These are phyloP conservation scores for Coniferiporia weirii DNA, from an alignment of 1,284 basidiomycete species.

Conservation along the genomic window DNA sequence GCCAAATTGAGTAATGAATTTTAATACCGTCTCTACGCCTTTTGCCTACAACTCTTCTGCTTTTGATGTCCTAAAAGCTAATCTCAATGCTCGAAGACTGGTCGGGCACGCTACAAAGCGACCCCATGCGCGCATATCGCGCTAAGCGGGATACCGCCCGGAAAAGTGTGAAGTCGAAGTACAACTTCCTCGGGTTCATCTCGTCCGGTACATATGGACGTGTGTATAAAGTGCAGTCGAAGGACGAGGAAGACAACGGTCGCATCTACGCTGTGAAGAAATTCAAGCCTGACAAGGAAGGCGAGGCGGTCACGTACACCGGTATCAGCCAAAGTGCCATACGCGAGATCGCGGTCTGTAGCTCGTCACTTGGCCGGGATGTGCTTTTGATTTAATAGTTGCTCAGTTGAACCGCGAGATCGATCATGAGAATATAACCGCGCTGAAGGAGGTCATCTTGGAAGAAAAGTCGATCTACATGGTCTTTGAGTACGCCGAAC, in stretches of 20 bases:
- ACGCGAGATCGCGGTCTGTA: slow-evolving; percentile 86
- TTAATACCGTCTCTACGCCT: too few relatives aligned
- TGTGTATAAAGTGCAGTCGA: slow-evolving; percentile 92
- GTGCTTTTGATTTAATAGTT: not conserved
- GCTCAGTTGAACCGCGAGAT: slow-evolving; percentile 88
- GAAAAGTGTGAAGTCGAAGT: slow-evolving; percentile 70
- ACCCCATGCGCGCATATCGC: slow-evolving; percentile 84
- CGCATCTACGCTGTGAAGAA: slow-evolving; percentile 95
- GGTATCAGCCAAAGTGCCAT: slow-evolving; percentile 98
- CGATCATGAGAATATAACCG: slow-evolving; percentile 87
- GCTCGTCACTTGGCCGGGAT: not conserved
- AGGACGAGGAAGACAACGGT: slow-evolving; percentile 53
- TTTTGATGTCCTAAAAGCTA: not conserved
- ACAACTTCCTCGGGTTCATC: slow-evolving; percentile 94
- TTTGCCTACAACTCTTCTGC: not conserved
- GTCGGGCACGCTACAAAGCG: slow-evolving; percentile 40
- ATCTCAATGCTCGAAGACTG: slow-evolving; percentile 31
- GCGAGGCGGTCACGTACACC: slow-evolving; percentile 88
- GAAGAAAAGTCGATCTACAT: slow-evolving; percentile 99
- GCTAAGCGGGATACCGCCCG: slow-evolving; percentile 68
- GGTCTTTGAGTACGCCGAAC: slow-evolving; percentile 99
- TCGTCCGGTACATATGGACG: slow-evolving; percentile 97
- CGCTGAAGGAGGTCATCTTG: slow-evolving; percentile 90
- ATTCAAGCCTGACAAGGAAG: slow-evolving; percentile 99
- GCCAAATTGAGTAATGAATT: too few relatives aligned